phyloP scores from a whole-genome alignment of 148 eudicot genomes.

The Spergularia marina region DNA sequence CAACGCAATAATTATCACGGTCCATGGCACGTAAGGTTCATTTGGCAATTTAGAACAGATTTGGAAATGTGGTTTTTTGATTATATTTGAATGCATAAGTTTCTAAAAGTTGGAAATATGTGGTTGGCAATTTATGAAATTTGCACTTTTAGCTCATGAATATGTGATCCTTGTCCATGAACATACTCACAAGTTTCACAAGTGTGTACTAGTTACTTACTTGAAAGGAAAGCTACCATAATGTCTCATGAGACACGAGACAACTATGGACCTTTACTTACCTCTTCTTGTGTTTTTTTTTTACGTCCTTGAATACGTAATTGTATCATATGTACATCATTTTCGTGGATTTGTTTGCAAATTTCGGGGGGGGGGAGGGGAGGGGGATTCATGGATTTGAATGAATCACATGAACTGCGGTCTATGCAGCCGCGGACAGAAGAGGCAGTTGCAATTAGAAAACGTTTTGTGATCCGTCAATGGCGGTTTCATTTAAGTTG shows the following conservation, averaged over 20 bases:
- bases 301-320: background rate
- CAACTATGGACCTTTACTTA: background rate
- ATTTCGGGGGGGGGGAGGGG: too few relatives aligned
- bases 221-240: slow-evolving; percentile 1
- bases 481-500: too few relatives aligned
- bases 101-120: background rate
- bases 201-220: slow-evolving; percentile 10
- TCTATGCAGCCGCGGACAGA: background rate
- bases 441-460: too few relatives aligned
- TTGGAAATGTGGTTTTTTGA: background rate
- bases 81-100: background rate
- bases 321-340: too few relatives aligned
- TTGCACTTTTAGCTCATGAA: slow-evolving; percentile 3
- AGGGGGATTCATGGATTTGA: background rate
- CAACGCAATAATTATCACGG: too few relatives aligned
- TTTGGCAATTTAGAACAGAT: background rate
- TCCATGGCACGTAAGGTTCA: too few relatives aligned
- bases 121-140: background rate
- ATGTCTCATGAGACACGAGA: slow-evolving; percentile 12
- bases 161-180: slow-evolving; percentile 10
- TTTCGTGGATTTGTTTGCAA: too few relatives aligned
- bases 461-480: too few relatives aligned
- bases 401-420: background rate
- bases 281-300: background rate
- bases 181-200: slow-evolving; percentile 20